phyloP scores from a whole-genome alignment of 2,329 filamentous ascomycete species.

The Orbilia quercus region DNA sequence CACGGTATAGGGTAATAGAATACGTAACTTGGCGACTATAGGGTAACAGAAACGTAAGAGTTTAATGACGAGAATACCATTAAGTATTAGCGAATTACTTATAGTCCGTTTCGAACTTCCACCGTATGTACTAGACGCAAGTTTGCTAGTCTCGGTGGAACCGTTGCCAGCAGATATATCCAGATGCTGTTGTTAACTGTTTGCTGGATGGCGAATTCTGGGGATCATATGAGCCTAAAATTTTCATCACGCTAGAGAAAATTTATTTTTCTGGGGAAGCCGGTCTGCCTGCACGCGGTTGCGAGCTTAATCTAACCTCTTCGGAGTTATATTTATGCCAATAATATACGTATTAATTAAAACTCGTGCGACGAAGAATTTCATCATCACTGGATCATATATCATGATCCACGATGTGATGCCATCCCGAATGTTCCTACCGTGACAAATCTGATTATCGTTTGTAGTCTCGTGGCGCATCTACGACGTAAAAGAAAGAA shows the following conservation, averaged over 20 bases:
- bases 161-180: no score
- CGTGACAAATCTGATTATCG: no score
- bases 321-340: slow-evolving; percentile 11
- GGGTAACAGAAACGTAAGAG: slow-evolving; percentile 56
- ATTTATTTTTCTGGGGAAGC: slow-evolving; percentile 9
- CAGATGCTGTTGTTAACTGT: no score
- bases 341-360: background rate
- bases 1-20: slow-evolving; percentile 54
- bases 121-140: no score
- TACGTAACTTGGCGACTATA: slow-evolving; percentile 52
- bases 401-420: slow-evolving; percentile 4
- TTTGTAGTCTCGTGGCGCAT: no score
- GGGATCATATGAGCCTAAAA: slow-evolving; percentile 3
- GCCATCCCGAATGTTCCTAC: background rate
- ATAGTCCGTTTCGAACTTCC: no score
- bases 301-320: slow-evolving; percentile 53
- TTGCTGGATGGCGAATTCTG: no score
- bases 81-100: no score
- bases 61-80: no score
- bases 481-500: background rate
- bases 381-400: slow-evolving; percentile 8
- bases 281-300: slow-evolving; percentile 1
- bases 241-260: no score
- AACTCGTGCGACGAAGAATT: background rate
- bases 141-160: no score